Conservation (phyloP, 2,329 filamentous ascomycete genomes). For the Chaetomium strumarium region DNA sequence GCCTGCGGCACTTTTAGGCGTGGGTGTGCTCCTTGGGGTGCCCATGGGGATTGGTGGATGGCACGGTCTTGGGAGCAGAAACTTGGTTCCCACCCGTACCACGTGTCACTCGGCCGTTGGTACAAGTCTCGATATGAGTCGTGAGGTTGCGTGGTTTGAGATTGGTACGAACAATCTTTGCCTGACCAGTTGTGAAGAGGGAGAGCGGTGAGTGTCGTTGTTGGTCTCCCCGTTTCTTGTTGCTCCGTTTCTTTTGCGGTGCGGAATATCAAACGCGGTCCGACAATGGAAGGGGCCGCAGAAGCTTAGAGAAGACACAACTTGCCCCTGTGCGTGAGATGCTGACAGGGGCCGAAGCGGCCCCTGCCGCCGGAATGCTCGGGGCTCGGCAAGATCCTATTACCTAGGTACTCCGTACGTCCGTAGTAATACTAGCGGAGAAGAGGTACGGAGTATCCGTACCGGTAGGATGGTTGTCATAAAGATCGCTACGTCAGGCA, state of each 20-base stretch:
- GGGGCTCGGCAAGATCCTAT: slow-evolving; percentile 5
- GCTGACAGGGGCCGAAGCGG: slow-evolving; percentile 15
- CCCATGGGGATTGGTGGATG: slow-evolving; percentile 3
- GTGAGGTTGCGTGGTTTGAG: slow-evolving; percentile 5
- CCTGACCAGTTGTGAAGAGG: not conserved
- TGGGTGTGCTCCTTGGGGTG: no score
- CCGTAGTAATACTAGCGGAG: no score
- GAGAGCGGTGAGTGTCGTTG: slow-evolving; percentile 3
- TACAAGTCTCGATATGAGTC: slow-evolving; percentile 8
- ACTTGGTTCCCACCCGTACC: slow-evolving; percentile 18
- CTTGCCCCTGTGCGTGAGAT: slow-evolving; percentile 6
- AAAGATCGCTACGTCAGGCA: not conserved
- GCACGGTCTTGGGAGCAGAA: not conserved
- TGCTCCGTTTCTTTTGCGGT: not conserved
- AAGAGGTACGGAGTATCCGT: no score
- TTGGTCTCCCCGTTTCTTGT: slow-evolving; percentile 3
- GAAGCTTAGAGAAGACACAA: not conserved
- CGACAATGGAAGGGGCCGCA: not conserved
- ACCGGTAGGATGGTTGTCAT: no score
- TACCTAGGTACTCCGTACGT: no score
- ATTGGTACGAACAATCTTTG: not conserved
- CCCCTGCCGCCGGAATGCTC: slow-evolving; percentile 16
- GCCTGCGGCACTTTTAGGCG: not conserved
- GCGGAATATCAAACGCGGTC: not conserved
- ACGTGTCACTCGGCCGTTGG: slow-evolving; percentile 28